Evolutionary conservation across 2,329 filamentous ascomycete species (phyloP).

Genomic region (Penicillium oxalicum): DNA sequence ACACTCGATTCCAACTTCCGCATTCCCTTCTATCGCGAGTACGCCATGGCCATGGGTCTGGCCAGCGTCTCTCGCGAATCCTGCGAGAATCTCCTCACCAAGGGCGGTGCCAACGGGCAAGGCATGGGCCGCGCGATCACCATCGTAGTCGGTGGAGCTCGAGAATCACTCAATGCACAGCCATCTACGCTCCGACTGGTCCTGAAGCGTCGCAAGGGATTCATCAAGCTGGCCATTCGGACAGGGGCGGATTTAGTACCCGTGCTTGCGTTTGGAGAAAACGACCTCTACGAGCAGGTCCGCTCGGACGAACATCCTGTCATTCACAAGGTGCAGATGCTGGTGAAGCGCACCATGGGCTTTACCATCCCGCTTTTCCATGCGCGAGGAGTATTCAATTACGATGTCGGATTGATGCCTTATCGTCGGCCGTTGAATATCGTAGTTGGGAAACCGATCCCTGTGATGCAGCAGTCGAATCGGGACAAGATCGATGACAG

Average conservation of each 20-base stretch:
- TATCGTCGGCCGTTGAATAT: slow-evolving; percentile 83
- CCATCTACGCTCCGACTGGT: slow-evolving; percentile 73
- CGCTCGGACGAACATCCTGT: slow-evolving; percentile 68
- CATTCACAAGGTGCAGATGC: slow-evolving; percentile 74
- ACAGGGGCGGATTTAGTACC: slow-evolving; percentile 92
- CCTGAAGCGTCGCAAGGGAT: slow-evolving; percentile 78
- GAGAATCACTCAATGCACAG: slow-evolving; percentile 83
- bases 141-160: slow-evolving; percentile 87
- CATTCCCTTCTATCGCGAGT: slow-evolving; percentile 89
- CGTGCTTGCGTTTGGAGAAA: slow-evolving; percentile 88
- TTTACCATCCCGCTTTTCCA: slow-evolving; percentile 91
- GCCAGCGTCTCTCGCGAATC: slow-evolving; percentile 85
- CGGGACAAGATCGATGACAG: slow-evolving; percentile 59
- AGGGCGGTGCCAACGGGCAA: slow-evolving; percentile 67
- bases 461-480: slow-evolving; percentile 55
- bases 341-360: slow-evolving; percentile 77
- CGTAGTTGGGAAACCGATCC: slow-evolving; percentile 78
- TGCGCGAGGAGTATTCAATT: slow-evolving; percentile 90
- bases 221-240: slow-evolving; percentile 86
- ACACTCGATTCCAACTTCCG: slow-evolving; percentile 96
- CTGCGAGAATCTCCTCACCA: slow-evolving; percentile 79
- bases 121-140: slow-evolving; percentile 95
- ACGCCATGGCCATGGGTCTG: slow-evolving; percentile 81
- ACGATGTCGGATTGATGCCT: slow-evolving; percentile 93
- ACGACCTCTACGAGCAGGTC: slow-evolving; percentile 90